Evolutionary conservation across 306 rosid genomes (phyloP).

Genomic region (Begonia peltatifolia): DNA sequence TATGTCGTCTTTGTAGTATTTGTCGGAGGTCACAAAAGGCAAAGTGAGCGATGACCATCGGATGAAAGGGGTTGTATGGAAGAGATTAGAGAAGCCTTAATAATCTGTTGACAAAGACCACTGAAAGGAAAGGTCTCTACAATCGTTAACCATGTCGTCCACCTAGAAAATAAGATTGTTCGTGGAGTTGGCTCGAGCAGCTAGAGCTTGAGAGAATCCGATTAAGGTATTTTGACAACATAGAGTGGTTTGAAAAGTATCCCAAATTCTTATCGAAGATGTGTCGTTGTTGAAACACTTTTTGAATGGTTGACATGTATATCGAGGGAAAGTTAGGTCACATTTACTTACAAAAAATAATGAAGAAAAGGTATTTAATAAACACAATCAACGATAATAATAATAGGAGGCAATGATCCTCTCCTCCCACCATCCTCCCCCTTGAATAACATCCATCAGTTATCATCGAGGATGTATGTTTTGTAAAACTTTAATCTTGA

Average conservation of each 20-base stretch:
- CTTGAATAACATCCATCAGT: too few species aligned
- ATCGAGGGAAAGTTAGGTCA: conserved; percentile 20
- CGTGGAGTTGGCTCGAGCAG: neutral
- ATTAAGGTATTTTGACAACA: conserved; percentile 63
- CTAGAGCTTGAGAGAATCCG: conserved; percentile 30
- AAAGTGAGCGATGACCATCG: conserved; percentile 14
- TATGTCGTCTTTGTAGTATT: conserved; percentile 17
- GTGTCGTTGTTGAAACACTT: conserved; percentile 20
- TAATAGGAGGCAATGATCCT: too few species aligned
- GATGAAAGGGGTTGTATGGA: conserved; percentile 4
- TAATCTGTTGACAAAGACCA: neutral
- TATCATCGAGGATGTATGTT: too few species aligned
- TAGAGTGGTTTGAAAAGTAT: conserved; percentile 19
- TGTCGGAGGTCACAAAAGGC: neutral
- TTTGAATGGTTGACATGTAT: conserved; percentile 17
- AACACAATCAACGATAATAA: too few species aligned
- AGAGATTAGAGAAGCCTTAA: conserved; percentile 29
- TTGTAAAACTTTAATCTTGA: too few species aligned
- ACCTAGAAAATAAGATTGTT: conserved; percentile 15
- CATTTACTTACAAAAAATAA: conserved; percentile 20
- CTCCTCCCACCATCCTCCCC: too few species aligned
- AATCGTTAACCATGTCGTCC: conserved; percentile 17
- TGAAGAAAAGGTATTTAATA: too few species aligned
- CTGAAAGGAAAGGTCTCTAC: conserved; percentile 12
- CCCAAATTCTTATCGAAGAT: conserved; percentile 28